Evolutionary conservation across 192 early-diverging fungal species (phyloP), one percentile per base, ranked within the genome.

Genomic region (Funneliformis geosporum): DNA sequence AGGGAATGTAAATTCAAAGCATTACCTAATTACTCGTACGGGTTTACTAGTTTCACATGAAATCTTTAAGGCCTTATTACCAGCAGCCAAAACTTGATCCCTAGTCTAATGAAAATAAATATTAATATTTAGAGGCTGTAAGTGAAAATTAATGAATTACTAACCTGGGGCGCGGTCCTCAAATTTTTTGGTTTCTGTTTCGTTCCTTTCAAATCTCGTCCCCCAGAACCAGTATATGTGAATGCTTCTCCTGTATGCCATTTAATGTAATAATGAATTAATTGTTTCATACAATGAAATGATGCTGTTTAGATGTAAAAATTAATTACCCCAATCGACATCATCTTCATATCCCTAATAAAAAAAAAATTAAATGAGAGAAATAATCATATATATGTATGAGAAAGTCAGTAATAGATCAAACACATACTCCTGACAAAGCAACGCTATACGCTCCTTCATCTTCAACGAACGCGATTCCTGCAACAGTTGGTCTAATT

Each of bases 341-440:
- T 76, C 75, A 46, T 76, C 75, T 76, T 76, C 75, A 65, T 76
- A 76, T 61, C 75, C 75, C 61, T 72, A 46, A 27, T 9, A 27
- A 62, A 62, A 62, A n/a, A 18, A 23, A 7, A 10, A 27, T 62
- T 28, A 9, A 21, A 72, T 72, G 7, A 25, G 12, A 50, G 12
- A 47, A 72, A 47, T 14, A 50, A n/a, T 21, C 0, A 16, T 39
- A 28, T 39, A 33, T 16, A 25, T 28, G 38, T 12, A 38, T 40
- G 4, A 33, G n/a, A n/a, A 69, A 23, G 1, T 18, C 28, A 40
- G 12, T n/a, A 38, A 18, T 42, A 2, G 4, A 8, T 7, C 39
- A 42, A 69, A 39, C 12, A 69, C 67, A 21, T n/a, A 72, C 69
- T 11, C 75, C 75, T 33, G 75, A 76, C 4, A 76, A 64, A 9